These are phyloP conservation scores for Volvariella volvacea DNA, from an alignment of 1,284 basidiomycete species.

Conservation along the genomic window DNA sequence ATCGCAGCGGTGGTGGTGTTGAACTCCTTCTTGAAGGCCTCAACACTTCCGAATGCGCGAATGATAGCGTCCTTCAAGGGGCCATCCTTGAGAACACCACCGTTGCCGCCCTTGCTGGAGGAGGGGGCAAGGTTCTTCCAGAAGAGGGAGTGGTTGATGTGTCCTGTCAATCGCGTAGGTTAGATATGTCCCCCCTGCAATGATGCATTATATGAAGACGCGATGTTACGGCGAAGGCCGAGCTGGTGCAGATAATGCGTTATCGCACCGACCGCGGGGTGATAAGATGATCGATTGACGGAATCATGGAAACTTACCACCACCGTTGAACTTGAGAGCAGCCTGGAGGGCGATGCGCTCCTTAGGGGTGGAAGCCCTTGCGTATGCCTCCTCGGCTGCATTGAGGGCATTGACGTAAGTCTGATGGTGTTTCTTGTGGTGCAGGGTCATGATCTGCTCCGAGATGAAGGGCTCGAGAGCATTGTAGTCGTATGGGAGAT, in stretches of 20 bases:
- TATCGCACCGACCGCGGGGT: background rate
- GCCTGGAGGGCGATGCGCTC: slow-evolving; percentile 66
- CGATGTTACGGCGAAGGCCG: slow-evolving; percentile 12
- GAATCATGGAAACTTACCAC: slow-evolving; percentile 42
- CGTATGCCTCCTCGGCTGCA: slow-evolving; percentile 68
- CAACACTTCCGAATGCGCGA: slow-evolving; percentile 63
- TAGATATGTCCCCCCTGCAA: slow-evolving; percentile 7
- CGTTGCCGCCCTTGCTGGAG: slow-evolving; percentile 40
- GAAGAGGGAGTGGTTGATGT: slow-evolving; percentile 91
- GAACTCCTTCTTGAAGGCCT: slow-evolving; percentile 62
- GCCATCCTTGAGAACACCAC: slow-evolving; percentile 60
- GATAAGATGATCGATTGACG: background rate
- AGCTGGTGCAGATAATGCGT: background rate
- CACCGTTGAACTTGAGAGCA: slow-evolving; percentile 55
- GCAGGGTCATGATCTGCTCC: slow-evolving; percentile 76
- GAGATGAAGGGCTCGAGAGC: slow-evolving; percentile 85
- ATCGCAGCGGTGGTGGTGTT: slow-evolving; percentile 76
- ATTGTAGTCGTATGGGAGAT: slow-evolving; percentile 84
- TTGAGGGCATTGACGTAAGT: slow-evolving; percentile 73
- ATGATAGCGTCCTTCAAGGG: slow-evolving; percentile 66
- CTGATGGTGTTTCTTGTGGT: slow-evolving; percentile 87
- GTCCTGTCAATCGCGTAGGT: slow-evolving; percentile 37
- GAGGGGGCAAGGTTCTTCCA: slow-evolving; percentile 81
- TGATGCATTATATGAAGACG: slow-evolving; percentile 13
- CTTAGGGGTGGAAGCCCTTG: slow-evolving; percentile 57